These are phyloP conservation scores for Myxozyma sirexii DNA, from an alignment of 805 yeast genomes.

Conservation along the genomic window DNA sequence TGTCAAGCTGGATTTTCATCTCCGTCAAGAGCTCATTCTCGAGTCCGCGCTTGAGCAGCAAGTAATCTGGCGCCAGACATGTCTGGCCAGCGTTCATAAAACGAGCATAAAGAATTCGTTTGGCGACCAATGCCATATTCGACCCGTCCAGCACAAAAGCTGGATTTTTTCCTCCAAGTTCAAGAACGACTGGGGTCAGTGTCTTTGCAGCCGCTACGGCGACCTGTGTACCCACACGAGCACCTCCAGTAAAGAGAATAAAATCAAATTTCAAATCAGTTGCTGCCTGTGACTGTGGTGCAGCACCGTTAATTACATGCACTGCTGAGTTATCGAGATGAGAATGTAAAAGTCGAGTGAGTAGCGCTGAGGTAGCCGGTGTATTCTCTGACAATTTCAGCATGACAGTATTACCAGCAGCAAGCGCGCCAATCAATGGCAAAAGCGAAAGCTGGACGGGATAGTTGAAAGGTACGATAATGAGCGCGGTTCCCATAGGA, in stretches of 20 bases:
- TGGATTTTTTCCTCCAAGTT: slow-evolving; percentile 95
- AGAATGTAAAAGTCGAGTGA: slow-evolving; percentile 57
- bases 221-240: slow-evolving; percentile 72
- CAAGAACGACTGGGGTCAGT: slow-evolving; percentile 78
- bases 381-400: slow-evolving; percentile 75
- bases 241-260: slow-evolving; percentile 84
- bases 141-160: slow-evolving; percentile 62
- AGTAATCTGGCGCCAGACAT: slow-evolving; percentile 86
- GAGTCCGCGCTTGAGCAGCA: slow-evolving; percentile 44
- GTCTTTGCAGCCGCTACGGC: slow-evolving; percentile 82
- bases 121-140: slow-evolving; percentile 49
- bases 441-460: slow-evolving; percentile 66
- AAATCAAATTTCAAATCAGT: slow-evolving; percentile 72
- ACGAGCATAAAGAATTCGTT: slow-evolving; percentile 76
- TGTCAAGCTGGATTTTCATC: slow-evolving; percentile 47
- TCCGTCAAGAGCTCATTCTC: slow-evolving; percentile 55
- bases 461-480: slow-evolving; percentile 80
- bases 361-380: slow-evolving; percentile 59
- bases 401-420: slow-evolving; percentile 81
- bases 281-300: slow-evolving; percentile 61
- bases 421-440: slow-evolving; percentile 77
- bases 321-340: slow-evolving; percentile 61
- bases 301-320: slow-evolving; percentile 71
- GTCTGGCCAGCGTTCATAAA: slow-evolving; percentile 86
- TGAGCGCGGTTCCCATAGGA: slow-evolving; percentile 65